A percentile compares a stretch with the other conserved stretches of the same genome.
Conservation (phyloP, 2,329 filamentous ascomycete genomes). For the Ophiobolus disseminans region DNA sequence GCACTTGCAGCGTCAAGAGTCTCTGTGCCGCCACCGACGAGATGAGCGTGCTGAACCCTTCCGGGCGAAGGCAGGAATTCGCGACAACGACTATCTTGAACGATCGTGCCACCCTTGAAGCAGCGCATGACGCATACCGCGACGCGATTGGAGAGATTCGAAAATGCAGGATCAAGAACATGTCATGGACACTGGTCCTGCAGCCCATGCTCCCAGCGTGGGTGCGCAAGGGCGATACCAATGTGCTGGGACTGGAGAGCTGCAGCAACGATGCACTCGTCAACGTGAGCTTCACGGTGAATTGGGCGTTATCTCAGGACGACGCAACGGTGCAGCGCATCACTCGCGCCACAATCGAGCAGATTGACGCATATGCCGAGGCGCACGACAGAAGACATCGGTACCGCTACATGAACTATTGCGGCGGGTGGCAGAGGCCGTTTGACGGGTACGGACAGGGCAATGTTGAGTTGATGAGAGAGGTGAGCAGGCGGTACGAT, state of each 20-base stretch:
- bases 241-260: constrained; percentile 18
- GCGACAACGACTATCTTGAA: constrained; percentile 49
- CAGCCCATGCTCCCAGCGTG: constrained; percentile 25
- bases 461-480: constrained; percentile 33
- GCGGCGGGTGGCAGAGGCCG: constrained; percentile 47
- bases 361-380: constrained; percentile 42
- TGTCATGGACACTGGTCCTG: constrained; percentile 43
- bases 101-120: constrained; percentile 38
- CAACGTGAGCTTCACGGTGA: constrained; percentile 43
- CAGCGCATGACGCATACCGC: constrained; percentile 34
- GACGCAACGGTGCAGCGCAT: constrained; percentile 37
- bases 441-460: constrained; percentile 42
- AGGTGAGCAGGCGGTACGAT: constrained; percentile 46
- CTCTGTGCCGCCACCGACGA: constrained; percentile 46
- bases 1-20: constrained; percentile 40
- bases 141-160: constrained; percentile 35
- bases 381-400: constrained; percentile 20
- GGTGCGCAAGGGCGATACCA: constrained; percentile 20
- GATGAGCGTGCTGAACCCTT: constrained; percentile 27
- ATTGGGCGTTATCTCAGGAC: constrained; percentile 37
- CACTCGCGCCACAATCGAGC: constrained; percentile 35
- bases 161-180: constrained; percentile 27
- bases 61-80: constrained; percentile 35
- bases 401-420: constrained; percentile 47
- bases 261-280: constrained; percentile 36